Base-by-base conservation (phyloP, 2,329 filamentous ascomycete species). In the Raffaelea deltoideospora region DNA sequence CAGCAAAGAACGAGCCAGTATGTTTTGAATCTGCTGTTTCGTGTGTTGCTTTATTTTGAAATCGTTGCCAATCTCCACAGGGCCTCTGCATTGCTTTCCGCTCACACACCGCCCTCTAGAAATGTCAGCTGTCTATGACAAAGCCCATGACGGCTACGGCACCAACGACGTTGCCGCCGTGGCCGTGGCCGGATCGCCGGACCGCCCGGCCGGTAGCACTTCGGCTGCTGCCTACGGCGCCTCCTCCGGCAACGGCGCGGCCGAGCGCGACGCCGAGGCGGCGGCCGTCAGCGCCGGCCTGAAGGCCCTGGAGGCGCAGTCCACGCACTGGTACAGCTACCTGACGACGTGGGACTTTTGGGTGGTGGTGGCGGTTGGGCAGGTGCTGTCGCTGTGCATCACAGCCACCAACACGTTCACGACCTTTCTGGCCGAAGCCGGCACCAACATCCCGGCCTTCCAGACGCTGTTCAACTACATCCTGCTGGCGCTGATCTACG, bases 401-500 rank as follows among this genome's bases (percentile, higher is more conserved):
- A 95, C 87, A 1, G 76, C 74, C 22, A 95, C 87, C 35, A 94
- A 92, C 65, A 96, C 90, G 33, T 84, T 96, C 53, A 83, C 80
- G 27, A 73, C 70, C 20, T 72, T 95, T 38, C 74, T 98, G 22
- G 67, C 67, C 39, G 49, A 55, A 10, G 57, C 60, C 5, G 70
- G 76, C 34, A 87, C 80, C 46, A 85, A 73, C 42, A 92, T 96
- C 47, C 90, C 90, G 8, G 85, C 90, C 38, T 94, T 96, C 64
- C 90, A 98, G 62, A 85, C 83, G 22, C 72, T 96, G 50, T 92
- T 95, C 69, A 94, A 90, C 61, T 98, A 98, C 59, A 69, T 86
- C 31, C 61, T 95, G 34, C 70, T 98, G 45, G 79, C 79, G 42
- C 38, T 84, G 40, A 72, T 95, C 53, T 98, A 92, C 64, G 80